Conservation (phyloP, 208 protist genomes). For the Wallacemonas sp. region DNA sequence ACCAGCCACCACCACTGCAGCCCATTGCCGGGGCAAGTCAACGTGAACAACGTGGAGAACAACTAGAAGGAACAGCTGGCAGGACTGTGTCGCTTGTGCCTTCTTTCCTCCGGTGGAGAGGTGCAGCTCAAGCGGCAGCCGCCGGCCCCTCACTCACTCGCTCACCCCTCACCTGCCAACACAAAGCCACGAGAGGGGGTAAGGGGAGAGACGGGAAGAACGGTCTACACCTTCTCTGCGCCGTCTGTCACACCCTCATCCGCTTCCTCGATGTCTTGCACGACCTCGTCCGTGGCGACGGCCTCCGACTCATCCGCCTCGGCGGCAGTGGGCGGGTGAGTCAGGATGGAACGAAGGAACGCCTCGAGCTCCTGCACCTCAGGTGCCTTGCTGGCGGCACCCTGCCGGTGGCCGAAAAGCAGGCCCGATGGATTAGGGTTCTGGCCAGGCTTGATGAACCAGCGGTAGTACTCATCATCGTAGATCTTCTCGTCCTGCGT, state of each 20-base stretch:
- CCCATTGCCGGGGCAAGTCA: too few species aligned
- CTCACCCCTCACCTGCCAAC: too few species aligned
- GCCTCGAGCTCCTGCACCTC: slow-evolving; percentile 65
- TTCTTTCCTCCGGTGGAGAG: too few species aligned
- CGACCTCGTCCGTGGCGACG: slow-evolving; percentile 8
- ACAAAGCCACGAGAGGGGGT: too few species aligned
- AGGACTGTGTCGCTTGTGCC: too few species aligned
- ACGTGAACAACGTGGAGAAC: too few species aligned
- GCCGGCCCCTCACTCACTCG: too few species aligned
- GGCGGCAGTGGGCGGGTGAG: background rate
- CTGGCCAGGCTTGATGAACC: slow-evolving; percentile 89
- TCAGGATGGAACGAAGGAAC: slow-evolving; percentile 49
- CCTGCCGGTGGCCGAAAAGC: slow-evolving; percentile 34
- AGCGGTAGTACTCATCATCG: slow-evolving; percentile 93
- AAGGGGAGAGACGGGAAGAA: background rate
- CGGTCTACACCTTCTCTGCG: slow-evolving; percentile 2
- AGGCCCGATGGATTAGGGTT: slow-evolving; percentile 88
- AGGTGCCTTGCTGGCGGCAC: background rate
- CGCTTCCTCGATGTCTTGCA: background rate
- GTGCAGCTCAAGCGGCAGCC: too few species aligned
- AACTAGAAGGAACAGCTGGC: too few species aligned
- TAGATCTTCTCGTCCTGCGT: slow-evolving; percentile 91
- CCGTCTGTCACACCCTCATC: slow-evolving; percentile 5
- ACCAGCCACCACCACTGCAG: too few species aligned
- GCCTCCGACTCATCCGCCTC: slow-evolving; percentile 1